These are phyloP conservation scores for Podochytrium sp. DNA, from an alignment of 192 early-diverging fungal genomes.

Conservation along the genomic window DNA sequence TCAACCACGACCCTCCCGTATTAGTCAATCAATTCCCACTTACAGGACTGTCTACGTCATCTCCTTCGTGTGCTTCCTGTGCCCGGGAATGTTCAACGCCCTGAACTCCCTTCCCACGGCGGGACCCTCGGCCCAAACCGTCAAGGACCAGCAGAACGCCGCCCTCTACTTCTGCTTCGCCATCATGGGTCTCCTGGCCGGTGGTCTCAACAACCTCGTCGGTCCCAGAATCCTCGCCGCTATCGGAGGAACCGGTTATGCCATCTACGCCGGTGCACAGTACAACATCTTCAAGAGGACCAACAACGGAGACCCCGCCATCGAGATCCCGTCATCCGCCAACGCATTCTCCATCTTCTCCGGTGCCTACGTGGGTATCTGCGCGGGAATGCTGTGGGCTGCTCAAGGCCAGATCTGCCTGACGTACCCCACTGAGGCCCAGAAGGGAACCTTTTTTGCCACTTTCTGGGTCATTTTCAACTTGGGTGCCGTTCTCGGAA, in stretches of 20 bases:
- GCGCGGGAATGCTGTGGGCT: slow-evolving; percentile 72
- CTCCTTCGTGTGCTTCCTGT: slow-evolving; percentile 75
- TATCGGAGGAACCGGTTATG: slow-evolving; percentile 68
- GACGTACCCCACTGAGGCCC: slow-evolving; percentile 77
- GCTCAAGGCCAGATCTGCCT: slow-evolving; percentile 73
- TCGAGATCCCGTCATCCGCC: slow-evolving; percentile 44
- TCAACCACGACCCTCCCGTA: too few relatives aligned
- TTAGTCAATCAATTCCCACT: too few relatives aligned
- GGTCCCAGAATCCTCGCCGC: slow-evolving; percentile 73
- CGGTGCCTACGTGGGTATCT: slow-evolving; percentile 79
- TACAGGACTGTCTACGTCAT: slow-evolving; percentile 70
- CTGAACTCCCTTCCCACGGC: slow-evolving; percentile 2
- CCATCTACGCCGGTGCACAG: slow-evolving; percentile 75
- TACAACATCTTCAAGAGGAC: slow-evolving; percentile 68
- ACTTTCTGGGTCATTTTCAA: slow-evolving; percentile 91
- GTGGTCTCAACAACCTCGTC: slow-evolving; percentile 65
- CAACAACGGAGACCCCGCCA: slow-evolving; percentile 33
- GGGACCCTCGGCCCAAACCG: background rate
- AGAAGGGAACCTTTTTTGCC: slow-evolving; percentile 79
- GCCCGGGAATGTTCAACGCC: slow-evolving; percentile 39
- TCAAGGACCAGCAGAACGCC: slow-evolving; percentile 2
- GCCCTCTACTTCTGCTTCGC: background rate
- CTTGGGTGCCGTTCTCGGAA: slow-evolving; percentile 76
- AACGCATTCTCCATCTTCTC: slow-evolving; percentile 65
- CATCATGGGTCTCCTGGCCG: slow-evolving; percentile 5